These are phyloP conservation scores for Pachysandra terminalis DNA, from an alignment of 164 flowering plant genomes.

Conservation along the genomic window DNA sequence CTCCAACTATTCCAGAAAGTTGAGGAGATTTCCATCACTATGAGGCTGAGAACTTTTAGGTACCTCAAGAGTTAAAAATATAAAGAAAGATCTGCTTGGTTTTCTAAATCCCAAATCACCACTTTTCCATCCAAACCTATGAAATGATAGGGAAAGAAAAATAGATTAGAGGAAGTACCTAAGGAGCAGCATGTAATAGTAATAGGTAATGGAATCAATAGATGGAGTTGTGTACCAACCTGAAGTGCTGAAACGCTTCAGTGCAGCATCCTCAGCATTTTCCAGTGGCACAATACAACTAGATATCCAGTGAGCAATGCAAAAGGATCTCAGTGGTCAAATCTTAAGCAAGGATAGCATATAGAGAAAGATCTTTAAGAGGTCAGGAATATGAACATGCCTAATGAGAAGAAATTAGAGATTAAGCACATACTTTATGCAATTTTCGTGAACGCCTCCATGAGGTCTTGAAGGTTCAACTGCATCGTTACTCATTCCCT, in stretches of 20 bases:
- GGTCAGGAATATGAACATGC: neutral
- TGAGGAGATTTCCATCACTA: neutral
- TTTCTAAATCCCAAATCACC: conserved; percentile 82
- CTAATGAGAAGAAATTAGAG: neutral
- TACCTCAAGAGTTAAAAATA: conserved; percentile 16
- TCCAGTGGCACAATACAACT: conserved; percentile 73
- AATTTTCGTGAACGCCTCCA: conserved; percentile 79
- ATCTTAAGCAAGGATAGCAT: neutral
- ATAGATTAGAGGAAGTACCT: neutral
- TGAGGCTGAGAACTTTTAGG: neutral
- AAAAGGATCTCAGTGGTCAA: neutral
- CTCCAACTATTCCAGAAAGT: neutral
- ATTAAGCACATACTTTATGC: conserved; percentile 58
- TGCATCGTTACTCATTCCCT: conserved; percentile 49
- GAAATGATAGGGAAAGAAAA: neutral
- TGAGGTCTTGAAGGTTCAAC: conserved; percentile 53
- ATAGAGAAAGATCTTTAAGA: neutral
- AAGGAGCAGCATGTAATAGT: neutral
- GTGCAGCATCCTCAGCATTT: conserved; percentile 38
- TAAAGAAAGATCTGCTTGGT: conserved; percentile 41
- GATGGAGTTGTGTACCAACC: conserved; percentile 38
- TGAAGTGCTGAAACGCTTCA: conserved; percentile 83
- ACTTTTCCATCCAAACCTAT: conserved; percentile 92
- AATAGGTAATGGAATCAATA: neutral
- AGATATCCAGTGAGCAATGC: conserved; percentile 4